Base-by-base conservation (phyloP, 2,329 filamentous ascomycete genomes). In the Sarocladium strictum region DNA sequence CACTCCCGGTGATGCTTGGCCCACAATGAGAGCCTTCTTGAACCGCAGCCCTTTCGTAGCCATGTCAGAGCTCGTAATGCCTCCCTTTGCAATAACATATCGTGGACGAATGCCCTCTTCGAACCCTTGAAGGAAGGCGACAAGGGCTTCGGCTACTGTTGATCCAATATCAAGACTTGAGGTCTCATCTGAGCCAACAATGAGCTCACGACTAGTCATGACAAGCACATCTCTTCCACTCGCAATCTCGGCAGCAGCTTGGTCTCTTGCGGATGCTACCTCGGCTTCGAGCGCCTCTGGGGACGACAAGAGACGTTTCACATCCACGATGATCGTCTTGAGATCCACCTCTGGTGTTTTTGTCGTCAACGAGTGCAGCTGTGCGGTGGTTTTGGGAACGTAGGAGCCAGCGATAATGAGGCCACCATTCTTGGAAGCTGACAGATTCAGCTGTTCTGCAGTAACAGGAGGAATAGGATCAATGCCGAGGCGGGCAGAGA, bases 31-130 rank as follows among this genome's bases (percentile, higher is more conserved):
- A 3, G 80, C 80, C 0, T 74, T 69, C 59, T 77, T 78, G 65
- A 84, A 76, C 15, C 67, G 69, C 12, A 85, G 59, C 0, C 77
- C 78, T 53, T 83, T 82, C 0, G 77, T 82, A 0, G 80, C 80
- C 60, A 78, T 77, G 52, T 84, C 80, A 0, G 78, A 81, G 0
- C 76, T 79, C 0, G 81, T 84, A 41, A 84, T 84, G 10, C 80
- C 80, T 0, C 81, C 80, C 64, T 79, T 84, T 0, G 79, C 79
- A 61, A 84, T 79, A 2, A 84, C 66, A 59, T 83, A 84, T 45
- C 78, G 65, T 1, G 80, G 80, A 17, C 73, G 47, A 21, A 35
- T 15, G 29, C 74, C 70, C 7, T 74, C 69, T 12, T 75, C 65
- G 9, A 83, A 65, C 1, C 64, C 62, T 9, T 69, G 66, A 1